These are phyloP conservation scores for Phaeodactylum tricornutum DNA, from an alignment of 108 stramenopile species.

Conservation along the genomic window DNA sequence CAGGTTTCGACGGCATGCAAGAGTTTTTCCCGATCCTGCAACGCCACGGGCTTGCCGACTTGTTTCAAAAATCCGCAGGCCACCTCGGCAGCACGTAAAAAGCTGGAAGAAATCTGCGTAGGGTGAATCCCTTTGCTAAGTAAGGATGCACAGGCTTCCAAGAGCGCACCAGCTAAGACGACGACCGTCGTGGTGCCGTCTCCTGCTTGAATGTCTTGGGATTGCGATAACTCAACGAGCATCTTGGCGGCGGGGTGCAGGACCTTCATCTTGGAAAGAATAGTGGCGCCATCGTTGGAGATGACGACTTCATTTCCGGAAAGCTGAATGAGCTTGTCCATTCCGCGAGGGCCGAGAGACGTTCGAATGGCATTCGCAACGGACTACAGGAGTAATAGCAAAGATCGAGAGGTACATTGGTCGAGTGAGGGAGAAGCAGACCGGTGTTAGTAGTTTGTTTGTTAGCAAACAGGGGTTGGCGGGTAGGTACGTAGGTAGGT, in stretches of 20 bases:
- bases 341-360: slow-evolving; percentile 97
- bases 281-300: slow-evolving; percentile 98
- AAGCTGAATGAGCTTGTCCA: slow-evolving; percentile 98
- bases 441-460: too few species aligned
- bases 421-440: too few species aligned
- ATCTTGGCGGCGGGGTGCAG: slow-evolving; percentile 99
- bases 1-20: slow-evolving; percentile 94
- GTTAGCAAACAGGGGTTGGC: too few species aligned
- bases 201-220: slow-evolving; percentile 99
- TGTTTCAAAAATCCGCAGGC: slow-evolving; percentile 47
- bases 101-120: slow-evolving; percentile 87
- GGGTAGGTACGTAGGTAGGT: too few species aligned
- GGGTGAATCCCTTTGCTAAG: slow-evolving; percentile 94
- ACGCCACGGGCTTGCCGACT: slow-evolving; percentile 73
- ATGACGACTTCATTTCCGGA: slow-evolving; percentile 94
- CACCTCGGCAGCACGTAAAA: slow-evolving; percentile 67
- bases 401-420: too few species aligned
- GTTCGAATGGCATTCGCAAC: slow-evolving; percentile 93
- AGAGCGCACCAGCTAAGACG: slow-evolving; percentile 94
- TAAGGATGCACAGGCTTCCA: slow-evolving; percentile 82
- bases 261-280: slow-evolving; percentile 93
- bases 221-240: slow-evolving; percentile 93
- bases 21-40: slow-evolving; percentile 73
- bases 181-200: slow-evolving; percentile 94
- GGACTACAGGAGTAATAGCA: too few species aligned